These are phyloP conservation scores for Sclerotinia spermophila DNA, from an alignment of 2,329 filamentous ascomycete species.

Conservation along the genomic window DNA sequence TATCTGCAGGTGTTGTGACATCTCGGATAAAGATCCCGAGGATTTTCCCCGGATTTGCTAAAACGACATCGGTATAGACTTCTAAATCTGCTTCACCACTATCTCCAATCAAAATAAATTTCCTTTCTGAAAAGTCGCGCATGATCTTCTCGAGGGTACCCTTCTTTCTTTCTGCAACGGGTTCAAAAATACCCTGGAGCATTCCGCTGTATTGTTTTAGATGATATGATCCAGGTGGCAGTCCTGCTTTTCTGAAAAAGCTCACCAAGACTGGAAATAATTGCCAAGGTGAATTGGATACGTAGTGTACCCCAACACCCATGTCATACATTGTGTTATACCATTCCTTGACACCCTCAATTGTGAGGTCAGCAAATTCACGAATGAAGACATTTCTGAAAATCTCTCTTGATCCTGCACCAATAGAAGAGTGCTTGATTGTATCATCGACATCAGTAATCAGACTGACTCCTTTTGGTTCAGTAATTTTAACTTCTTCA, in stretches of 20 bases:
- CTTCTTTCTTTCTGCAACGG: constrained; percentile 91
- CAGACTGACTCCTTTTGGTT: constrained; percentile 76
- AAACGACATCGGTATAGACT: constrained; percentile 90
- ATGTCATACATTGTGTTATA: constrained; percentile 72
- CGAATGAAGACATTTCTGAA: constrained; percentile 95
- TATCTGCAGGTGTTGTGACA: constrained; percentile 74
- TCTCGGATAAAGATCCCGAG: constrained; percentile 89
- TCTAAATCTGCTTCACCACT: constrained; percentile 96
- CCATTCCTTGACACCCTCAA: constrained; percentile 88
- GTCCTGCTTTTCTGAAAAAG: constrained; percentile 74
- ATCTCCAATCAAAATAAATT: constrained; percentile 89
- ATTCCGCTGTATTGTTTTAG: constrained; percentile 96
- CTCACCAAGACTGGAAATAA: constrained; percentile 84
- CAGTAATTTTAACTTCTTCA: constrained; percentile 72
- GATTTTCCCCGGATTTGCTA: constrained; percentile 78
- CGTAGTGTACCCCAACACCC: constrained; percentile 90
- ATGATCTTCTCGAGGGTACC: constrained; percentile 81
- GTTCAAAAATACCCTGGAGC: constrained; percentile 97
- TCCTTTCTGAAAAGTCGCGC: constrained; percentile 82
- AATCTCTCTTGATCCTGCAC: constrained; percentile 82
- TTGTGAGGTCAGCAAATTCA: constrained; percentile 73
- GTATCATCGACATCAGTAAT: constrained; percentile 99
- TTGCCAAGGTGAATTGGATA: constrained; percentile 99
- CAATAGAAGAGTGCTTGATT: constrained; percentile 91
- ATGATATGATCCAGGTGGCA: constrained; percentile 88